Evolutionary conservation across 2,329 filamentous ascomycete genomes (phyloP).

Genomic region (Stagonosporopsis cucurbitacearum): DNA sequence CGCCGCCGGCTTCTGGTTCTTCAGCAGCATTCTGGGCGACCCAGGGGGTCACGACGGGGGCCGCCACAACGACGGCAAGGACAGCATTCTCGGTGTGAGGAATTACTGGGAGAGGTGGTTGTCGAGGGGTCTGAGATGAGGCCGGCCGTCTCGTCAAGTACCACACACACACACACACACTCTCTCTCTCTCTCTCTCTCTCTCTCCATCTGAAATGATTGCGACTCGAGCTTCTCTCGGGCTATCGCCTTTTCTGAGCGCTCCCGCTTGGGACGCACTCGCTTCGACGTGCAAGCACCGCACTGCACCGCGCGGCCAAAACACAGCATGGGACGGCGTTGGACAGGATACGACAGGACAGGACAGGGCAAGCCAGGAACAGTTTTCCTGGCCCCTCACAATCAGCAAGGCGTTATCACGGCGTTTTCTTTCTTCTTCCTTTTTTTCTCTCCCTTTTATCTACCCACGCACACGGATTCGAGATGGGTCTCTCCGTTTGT

Average conservation of each 20-base stretch:
- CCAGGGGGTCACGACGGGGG: conserved; percentile 63
- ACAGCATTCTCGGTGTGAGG: conserved; percentile 64
- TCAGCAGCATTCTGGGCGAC: conserved; percentile 66
- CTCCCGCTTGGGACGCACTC: neutral
- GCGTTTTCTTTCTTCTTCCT: neutral
- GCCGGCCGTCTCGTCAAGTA: too few relatives aligned
- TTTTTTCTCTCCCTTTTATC: too few relatives aligned
- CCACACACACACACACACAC: too few relatives aligned
- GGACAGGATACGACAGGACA: too few relatives aligned
- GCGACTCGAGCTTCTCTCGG: too few relatives aligned
- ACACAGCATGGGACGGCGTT: neutral
- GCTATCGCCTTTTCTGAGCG: too few relatives aligned
- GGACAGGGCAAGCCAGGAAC: too few relatives aligned
- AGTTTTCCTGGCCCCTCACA: neutral
- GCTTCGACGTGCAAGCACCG: conserved; percentile 14
- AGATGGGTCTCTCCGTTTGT: neutral
- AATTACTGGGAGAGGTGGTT: conserved; percentile 68
- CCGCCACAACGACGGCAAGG: conserved; percentile 64
- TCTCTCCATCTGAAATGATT: too few relatives aligned
- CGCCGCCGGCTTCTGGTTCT: conserved; percentile 67
- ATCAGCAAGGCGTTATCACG: neutral
- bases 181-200: too few relatives aligned
- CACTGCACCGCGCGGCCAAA: neutral
- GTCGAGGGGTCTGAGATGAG: conserved; percentile 47
- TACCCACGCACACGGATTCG: neutral